Percentiles rank a stretch among this genome's conserved stretches.
These are phyloP conservation scores for Calonectria hongkongensis DNA, from an alignment of 2,329 filamentous ascomycete species.

Conservation along the genomic window DNA sequence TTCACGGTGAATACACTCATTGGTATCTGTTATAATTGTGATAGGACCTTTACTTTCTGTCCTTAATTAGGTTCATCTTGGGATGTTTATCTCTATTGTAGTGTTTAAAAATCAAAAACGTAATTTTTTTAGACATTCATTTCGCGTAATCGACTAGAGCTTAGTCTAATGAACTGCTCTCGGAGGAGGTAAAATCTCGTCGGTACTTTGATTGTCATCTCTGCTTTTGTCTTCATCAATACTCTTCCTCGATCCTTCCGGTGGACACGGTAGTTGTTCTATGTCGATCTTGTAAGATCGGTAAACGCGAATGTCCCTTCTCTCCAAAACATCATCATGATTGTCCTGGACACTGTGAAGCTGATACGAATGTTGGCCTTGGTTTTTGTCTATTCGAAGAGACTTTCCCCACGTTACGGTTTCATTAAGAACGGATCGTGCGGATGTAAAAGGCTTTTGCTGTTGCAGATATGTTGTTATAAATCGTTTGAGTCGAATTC, in stretches of 20 bases:
- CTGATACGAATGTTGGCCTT: conserved; percentile 19
- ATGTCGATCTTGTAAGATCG: conserved; percentile 26
- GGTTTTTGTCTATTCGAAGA: conserved; percentile 18
- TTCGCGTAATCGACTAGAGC: conserved; percentile 1
- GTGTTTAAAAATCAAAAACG: background rate
- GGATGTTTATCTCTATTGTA: conserved; percentile 7
- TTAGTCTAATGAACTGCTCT: background rate
- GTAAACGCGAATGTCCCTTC: conserved; percentile 19
- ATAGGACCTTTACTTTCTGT: background rate
- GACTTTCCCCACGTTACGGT: conserved; percentile 17
- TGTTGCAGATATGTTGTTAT: conserved; percentile 33
- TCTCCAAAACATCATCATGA: background rate
- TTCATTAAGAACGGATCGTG: background rate
- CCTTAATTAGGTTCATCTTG: conserved; percentile 14
- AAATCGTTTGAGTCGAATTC: conserved; percentile 54
- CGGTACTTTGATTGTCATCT: conserved; percentile 17
- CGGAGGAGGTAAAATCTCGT: conserved; percentile 5
- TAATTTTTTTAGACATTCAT: background rate
- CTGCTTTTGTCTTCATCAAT: conserved; percentile 13
- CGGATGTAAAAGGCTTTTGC: conserved; percentile 7
- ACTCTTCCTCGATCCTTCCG: background rate
- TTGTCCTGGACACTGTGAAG: conserved; percentile 14
- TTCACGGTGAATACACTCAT: no score
- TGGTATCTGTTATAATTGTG: background rate
- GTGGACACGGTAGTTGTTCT: background rate